Conservation (phyloP, 169 alveolate species). For the Eimeria praecox region DNA sequence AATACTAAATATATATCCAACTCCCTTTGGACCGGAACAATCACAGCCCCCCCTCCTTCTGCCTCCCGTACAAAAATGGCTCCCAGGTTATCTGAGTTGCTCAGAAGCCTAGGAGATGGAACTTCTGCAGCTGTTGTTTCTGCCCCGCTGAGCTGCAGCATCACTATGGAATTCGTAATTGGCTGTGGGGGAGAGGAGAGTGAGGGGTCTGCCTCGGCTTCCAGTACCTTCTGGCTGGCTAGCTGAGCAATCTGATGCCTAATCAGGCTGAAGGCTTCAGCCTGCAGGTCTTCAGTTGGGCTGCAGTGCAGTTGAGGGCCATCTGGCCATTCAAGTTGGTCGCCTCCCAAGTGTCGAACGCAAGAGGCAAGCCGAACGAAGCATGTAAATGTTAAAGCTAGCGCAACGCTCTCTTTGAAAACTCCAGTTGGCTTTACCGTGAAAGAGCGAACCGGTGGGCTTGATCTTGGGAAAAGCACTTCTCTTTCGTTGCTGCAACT, state of each 20-base stretch:
- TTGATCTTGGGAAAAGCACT: neutral
- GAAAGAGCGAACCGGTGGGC: neutral
- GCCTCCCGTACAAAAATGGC: neutral
- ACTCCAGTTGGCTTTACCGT: neutral
- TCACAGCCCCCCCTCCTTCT: neutral
- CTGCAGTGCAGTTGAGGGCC: neutral
- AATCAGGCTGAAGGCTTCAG: neutral
- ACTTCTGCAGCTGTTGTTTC: neutral
- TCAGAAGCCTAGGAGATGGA: neutral
- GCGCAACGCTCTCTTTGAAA: neutral
- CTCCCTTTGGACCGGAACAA: neutral
- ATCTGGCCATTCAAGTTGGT: neutral
- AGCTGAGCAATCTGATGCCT: constrained; percentile 34
- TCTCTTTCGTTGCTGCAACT: neutral
- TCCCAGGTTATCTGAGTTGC: constrained; percentile 14
- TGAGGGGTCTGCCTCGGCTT: constrained; percentile 28
- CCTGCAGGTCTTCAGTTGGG: neutral
- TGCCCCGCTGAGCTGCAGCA: neutral
- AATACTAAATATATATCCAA: neutral
- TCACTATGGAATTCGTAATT: neutral
- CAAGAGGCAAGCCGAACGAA: constrained; percentile 13
- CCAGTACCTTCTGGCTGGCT: constrained; percentile 21
- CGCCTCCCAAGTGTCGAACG: constrained; percentile 1
- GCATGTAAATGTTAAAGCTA: neutral
- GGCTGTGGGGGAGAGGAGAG: neutral